Base-by-base conservation (phyloP, 257 asterid species). In the Verbascum thapsus region DNA sequence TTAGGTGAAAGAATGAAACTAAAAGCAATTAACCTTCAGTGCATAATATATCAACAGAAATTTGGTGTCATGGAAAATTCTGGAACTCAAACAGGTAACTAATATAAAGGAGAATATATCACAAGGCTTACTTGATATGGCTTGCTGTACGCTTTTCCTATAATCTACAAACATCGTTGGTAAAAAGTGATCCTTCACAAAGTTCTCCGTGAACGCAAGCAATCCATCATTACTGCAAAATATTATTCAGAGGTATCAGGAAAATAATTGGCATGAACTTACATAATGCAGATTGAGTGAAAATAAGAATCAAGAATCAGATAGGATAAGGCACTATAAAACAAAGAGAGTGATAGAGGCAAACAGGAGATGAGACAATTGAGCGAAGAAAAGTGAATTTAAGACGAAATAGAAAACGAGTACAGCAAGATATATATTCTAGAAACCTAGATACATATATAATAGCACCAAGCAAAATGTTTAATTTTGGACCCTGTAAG, bases 101-200 rank as follows among this genome's bases (percentile, higher is more conserved):
- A 61, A 58, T 26, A 20, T 23, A 72, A 74, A 73, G 72, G 45
- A 38, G 11, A 59, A 23, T 34, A 68, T 69, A 53, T 57, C 8
- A 49, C 66, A 53, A 65, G 79, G 81, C 97, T 87, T 87, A 76
- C 99, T 94, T 90, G 99, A 88, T 84, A 94, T 94, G 61, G 99
- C 96, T 81, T 85, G 96, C 60, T 94, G 99, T 49, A 94, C 99
- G 34, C 92, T 85, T 83, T 94, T 90, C 81, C 99, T 85, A 70
- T 94, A 94, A 77, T 94, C 99, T 48, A 94, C 99, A 78, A 87
- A 94, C 97, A 94, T 82, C 64, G 97, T 85, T 41, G 99, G 99
- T 75, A 94, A 78, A 74, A 94, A 87, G 81, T 82, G 99, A 80
- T 94, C 99, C 82, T 94, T 94, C 86, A 94, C 95, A 75, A 94